Base-by-base conservation (phyloP, 306 rosid genomes). In the Myrica gale region DNA sequence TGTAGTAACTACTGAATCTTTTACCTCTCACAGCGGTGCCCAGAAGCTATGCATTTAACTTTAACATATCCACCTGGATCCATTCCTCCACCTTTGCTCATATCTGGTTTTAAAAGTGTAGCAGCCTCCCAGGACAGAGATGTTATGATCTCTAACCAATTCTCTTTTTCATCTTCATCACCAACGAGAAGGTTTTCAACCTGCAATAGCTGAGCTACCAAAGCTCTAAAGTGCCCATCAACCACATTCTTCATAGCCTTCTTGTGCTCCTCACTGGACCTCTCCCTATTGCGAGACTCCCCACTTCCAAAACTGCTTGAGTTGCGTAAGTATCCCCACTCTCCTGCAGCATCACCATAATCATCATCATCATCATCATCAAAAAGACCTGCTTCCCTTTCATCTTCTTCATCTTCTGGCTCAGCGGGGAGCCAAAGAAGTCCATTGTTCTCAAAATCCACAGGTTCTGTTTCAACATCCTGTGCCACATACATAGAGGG, bases 341-440 rank as follows among this genome's bases (percentile, higher is more conserved):
- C 98, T 74, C 97, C 96, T 15, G 72, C 70, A 62, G 73, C 84
- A 78, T 86, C 84, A 63, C 84, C 97, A 52, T 79, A 85, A 46
- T 82, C 82, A 39, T 91, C 97, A 9, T 90, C 96, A 7, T 91
- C 26, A 23, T 23, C 97, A 47, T 90, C 97, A 75, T 88, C 97
- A 73, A 84, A 83, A 43, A 88, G 71, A 71, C 62, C 65, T n/a
- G 84, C 74, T 83, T 96, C 99, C 69, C 77, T 84, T 43, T 92
- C 99, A 82, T 96, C 98, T 70, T 96, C 97, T 84, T 85, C 97
- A 42, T 95, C 92, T 85, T 96, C 98, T 16, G 99, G 99, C 72
- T 90, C 97, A 63, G 99, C 97, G 56, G 99, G 99, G 66, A 92
- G 91, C 99, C 99, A 96, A 69, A 96, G 91, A 86, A 92, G 91